Conservation (phyloP, 2,329 filamentous ascomycete species). For the Bipolaris sorokiniana region DNA sequence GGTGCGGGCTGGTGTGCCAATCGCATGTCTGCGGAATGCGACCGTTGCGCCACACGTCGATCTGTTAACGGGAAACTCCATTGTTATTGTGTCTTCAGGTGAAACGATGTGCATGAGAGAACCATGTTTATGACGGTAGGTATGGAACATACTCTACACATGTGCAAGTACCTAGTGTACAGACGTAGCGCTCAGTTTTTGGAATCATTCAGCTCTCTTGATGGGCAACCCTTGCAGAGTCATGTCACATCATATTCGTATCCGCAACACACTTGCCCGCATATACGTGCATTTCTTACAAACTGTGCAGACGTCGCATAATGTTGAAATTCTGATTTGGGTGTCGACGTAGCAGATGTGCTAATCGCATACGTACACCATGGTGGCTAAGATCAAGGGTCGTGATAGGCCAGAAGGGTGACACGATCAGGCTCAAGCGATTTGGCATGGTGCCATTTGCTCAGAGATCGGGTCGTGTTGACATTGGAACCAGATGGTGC, state of each 20-base stretch:
- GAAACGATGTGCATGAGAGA: background rate
- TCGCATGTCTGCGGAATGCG: background rate
- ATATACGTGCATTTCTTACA: background rate
- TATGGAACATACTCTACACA: background rate
- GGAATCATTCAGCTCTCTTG: background rate
- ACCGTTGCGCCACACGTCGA: background rate
- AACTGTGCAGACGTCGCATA: background rate
- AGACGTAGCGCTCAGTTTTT: background rate
- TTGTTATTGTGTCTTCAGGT: background rate
- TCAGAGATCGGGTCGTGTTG: constrained; percentile 5
- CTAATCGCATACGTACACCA: constrained; percentile 1
- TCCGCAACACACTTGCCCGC: background rate
- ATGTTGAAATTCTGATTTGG: background rate
- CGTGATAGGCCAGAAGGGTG: constrained; percentile 9
- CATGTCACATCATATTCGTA: background rate
- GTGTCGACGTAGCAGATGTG: background rate
- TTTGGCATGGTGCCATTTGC: constrained; percentile 3
- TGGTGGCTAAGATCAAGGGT: background rate
- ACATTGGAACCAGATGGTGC: background rate
- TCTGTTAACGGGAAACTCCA: background rate
- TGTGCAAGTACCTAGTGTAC: background rate
- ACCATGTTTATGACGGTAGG: background rate
- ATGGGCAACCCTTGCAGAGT: background rate
- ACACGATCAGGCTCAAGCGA: constrained; percentile 1
- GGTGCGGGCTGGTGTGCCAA: background rate